Percentiles rank a stretch among this genome's conserved stretches.
Conservation (phyloP, 2,329 filamentous ascomycete genomes). For the Penicillium sp. region DNA sequence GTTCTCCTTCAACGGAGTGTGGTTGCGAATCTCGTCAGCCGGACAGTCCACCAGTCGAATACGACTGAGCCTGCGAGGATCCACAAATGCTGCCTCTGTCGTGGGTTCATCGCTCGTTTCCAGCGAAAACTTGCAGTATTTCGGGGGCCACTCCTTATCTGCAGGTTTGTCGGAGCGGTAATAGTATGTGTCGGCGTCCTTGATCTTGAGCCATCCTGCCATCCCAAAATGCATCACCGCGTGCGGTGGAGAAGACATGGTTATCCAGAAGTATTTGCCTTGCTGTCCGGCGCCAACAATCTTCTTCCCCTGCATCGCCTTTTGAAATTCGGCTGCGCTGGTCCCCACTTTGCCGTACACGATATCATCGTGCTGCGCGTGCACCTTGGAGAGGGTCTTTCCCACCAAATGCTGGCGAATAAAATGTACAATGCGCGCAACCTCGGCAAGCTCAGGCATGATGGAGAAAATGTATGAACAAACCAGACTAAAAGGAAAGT, state of each 20-base stretch:
- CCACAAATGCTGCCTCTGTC: slow-evolving; percentile 74
- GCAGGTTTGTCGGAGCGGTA: slow-evolving; percentile 64
- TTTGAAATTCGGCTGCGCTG: slow-evolving; percentile 69
- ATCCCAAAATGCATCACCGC: slow-evolving; percentile 83
- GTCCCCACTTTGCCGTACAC: slow-evolving; percentile 91
- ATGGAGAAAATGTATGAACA: slow-evolving; percentile 5
- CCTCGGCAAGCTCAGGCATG: slow-evolving; percentile 57
- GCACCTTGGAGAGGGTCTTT: slow-evolving; percentile 69
- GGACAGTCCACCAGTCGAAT: slow-evolving; percentile 79
- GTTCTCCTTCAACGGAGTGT: slow-evolving; percentile 81
- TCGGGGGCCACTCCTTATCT: slow-evolving; percentile 76
- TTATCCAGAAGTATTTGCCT: slow-evolving; percentile 96
- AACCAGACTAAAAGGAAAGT: slow-evolving; percentile 1
- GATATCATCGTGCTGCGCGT: slow-evolving; percentile 73
- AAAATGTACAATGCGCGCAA: slow-evolving; percentile 82
- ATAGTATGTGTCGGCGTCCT: slow-evolving; percentile 71
- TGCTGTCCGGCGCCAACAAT: slow-evolving; percentile 72
- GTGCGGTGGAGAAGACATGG: slow-evolving; percentile 75
- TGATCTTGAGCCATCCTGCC: slow-evolving; percentile 84
- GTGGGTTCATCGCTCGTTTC: slow-evolving; percentile 61
- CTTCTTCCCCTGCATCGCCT: slow-evolving; percentile 71
- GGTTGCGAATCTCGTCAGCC: slow-evolving; percentile 69
- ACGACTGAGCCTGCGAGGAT: slow-evolving; percentile 73
- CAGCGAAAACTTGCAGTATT: slow-evolving; percentile 82
- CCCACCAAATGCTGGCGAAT: slow-evolving; percentile 80